Percentiles rank a stretch among this genome's conserved stretches.
phyloP scores from a whole-genome alignment of 2,329 filamentous ascomycete species.

The Ophiostoma tasmaniense region DNA sequence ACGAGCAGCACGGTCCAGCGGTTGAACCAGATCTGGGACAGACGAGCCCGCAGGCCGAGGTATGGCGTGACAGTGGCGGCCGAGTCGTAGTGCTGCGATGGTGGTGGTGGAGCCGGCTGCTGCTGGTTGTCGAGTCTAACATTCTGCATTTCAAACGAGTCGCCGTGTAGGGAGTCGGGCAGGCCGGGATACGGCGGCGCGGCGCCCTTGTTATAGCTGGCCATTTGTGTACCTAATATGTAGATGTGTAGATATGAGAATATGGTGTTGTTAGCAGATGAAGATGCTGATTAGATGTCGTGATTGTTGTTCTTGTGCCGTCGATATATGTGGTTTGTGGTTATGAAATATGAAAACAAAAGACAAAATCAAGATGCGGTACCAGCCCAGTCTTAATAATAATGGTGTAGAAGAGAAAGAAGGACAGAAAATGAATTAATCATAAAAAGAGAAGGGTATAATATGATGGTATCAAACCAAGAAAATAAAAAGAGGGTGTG shows the following conservation, averaged over 20 bases:
- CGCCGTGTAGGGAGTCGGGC: conserved; percentile 26
- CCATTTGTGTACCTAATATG: conserved; percentile 18
- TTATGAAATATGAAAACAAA: not conserved
- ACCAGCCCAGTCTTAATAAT: conserved; percentile 4
- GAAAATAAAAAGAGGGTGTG: not conserved
- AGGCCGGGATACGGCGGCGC: conserved; percentile 25
- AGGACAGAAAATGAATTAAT: not conserved
- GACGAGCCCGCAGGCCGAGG: conserved; percentile 75
- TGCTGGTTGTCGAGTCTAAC: conserved; percentile 28
- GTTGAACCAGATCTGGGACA: conserved; percentile 97
- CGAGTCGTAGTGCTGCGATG: conserved; percentile 36
- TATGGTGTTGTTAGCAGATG: not conserved
- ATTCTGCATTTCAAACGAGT: conserved; percentile 29
- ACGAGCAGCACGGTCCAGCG: conserved; percentile 88
- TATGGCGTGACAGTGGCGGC: conserved; percentile 76
- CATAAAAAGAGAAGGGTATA: not conserved
- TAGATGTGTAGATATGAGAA: not conserved
- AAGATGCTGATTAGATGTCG: not conserved
- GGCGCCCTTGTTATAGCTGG: conserved; percentile 22
- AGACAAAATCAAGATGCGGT: not conserved
- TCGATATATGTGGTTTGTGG: not conserved
- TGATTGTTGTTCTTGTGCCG: not conserved
- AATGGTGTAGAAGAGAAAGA: not conserved
- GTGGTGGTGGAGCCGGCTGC: not conserved
- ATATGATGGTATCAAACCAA: not conserved